phyloP scores from a whole-genome alignment of 2,329 filamentous ascomycete species.

The Fusarium virguliforme region DNA sequence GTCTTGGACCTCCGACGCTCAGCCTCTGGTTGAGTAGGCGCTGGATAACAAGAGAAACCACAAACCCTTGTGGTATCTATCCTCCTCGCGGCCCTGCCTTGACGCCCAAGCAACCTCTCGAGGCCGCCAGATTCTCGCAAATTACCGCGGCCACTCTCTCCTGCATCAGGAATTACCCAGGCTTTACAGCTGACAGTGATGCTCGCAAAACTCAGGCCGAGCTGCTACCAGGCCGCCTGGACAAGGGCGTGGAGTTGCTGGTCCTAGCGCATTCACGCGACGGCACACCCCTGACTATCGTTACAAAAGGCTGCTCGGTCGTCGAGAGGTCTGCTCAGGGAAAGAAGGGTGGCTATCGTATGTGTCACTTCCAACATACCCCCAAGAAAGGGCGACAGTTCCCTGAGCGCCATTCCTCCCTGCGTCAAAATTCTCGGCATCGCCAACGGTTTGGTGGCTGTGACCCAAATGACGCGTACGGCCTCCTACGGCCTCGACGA shows the following conservation, averaged over 20 bases:
- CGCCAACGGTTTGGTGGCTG: too few species aligned
- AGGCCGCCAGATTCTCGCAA: slow-evolving; percentile 16
- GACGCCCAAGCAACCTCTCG: slow-evolving; percentile 1
- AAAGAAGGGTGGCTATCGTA: slow-evolving; percentile 13
- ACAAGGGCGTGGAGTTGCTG: slow-evolving; percentile 10
- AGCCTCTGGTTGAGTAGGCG: too few species aligned
- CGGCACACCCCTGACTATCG: slow-evolving; percentile 18
- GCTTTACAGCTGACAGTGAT: slow-evolving; percentile 10
- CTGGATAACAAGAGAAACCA: neutral
- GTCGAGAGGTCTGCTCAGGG: neutral
- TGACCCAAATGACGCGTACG: too few species aligned
- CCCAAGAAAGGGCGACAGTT: too few species aligned
- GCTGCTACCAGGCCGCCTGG: neutral
- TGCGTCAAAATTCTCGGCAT: too few species aligned
- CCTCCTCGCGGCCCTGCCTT: neutral
- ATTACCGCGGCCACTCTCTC: slow-evolving; percentile 8
- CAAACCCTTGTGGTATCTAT: too few species aligned
- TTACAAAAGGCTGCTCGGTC: neutral
- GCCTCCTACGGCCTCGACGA: too few species aligned
- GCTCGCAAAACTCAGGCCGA: slow-evolving; percentile 7
- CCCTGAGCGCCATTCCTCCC: too few species aligned
- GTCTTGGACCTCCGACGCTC: too few species aligned
- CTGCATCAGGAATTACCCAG: slow-evolving; percentile 5
- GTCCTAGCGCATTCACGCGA: slow-evolving; percentile 12
- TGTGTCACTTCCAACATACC: too few species aligned